A percentile compares a stretch with the other conserved stretches of the same genome.
These are phyloP conservation scores for Paraurostyla sp. DNA, from an alignment of 73 alveolate genomes.

Conservation along the genomic window DNA sequence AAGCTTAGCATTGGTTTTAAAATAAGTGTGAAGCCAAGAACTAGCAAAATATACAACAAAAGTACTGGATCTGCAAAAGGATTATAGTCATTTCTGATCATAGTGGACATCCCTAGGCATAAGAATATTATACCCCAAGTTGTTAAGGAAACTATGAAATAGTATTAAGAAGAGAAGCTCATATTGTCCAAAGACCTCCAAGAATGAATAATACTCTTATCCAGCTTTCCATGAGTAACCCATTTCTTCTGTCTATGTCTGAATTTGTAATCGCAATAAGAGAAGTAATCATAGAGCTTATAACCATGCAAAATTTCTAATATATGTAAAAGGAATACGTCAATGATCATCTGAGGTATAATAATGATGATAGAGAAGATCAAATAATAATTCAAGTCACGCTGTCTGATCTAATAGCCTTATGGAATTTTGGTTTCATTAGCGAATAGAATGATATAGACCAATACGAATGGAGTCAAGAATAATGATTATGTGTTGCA, in stretches of 20 bases:
- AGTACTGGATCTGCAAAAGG: constrained; percentile 91
- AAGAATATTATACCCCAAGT: constrained; percentile 82
- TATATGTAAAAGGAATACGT: constrained; percentile 76
- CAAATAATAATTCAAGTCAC: constrained; percentile 77
- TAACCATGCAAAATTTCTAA: constrained; percentile 80
- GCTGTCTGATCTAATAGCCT: constrained; percentile 68
- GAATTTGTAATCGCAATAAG: constrained; percentile 76
- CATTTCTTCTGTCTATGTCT: constrained; percentile 73
- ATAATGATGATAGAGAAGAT: constrained; percentile 71
- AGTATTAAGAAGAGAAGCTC: constrained; percentile 87
- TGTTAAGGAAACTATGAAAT: constrained; percentile 78
- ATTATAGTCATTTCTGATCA: constrained; percentile 81
- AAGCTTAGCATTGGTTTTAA: constrained; percentile 45
- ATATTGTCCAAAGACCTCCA: constrained; percentile 93
- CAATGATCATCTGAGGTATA: constrained; percentile 76
- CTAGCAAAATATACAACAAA: constrained; percentile 33
- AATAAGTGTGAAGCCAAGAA: constrained; percentile 40
- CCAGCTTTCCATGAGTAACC: constrained; percentile 68
- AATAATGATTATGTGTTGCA: constrained; percentile 72
- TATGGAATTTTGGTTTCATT: constrained; percentile 85
- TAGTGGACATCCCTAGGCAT: constrained; percentile 79
- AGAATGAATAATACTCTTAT: constrained; percentile 77
- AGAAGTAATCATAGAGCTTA: constrained; percentile 82
- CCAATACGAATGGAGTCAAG: constrained; percentile 72
- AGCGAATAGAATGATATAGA: constrained; percentile 71